These are phyloP conservation scores for Plasmodium inui DNA, from an alignment of 169 alveolate genomes.

Conservation along the genomic window DNA sequence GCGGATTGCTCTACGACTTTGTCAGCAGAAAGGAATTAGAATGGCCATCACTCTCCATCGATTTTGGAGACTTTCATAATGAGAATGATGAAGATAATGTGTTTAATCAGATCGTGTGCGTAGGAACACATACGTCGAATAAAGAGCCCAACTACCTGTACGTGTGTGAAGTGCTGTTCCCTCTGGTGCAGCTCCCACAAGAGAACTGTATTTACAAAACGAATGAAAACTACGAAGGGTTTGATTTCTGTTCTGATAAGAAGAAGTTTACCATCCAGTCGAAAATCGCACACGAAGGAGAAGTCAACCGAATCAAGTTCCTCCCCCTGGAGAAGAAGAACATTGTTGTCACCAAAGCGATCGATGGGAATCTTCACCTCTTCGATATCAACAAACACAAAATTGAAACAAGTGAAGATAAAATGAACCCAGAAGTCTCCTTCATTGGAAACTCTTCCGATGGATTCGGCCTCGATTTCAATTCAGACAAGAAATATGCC, in stretches of 20 bases:
- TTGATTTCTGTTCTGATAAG: conserved; percentile 42
- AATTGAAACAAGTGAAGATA: conserved; percentile 48
- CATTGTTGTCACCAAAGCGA: conserved; percentile 45
- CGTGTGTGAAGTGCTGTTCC: conserved; percentile 60
- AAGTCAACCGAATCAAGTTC: conserved; percentile 53
- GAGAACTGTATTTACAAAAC: conserved; percentile 44
- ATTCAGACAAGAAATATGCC: not conserved
- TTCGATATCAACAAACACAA: conserved; percentile 60
- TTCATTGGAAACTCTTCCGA: conserved; percentile 39
- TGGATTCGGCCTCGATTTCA: conserved; percentile 56
- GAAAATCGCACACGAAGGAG: conserved; percentile 53
- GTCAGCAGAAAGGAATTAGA: conserved; percentile 61
- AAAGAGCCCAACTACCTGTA: conserved; percentile 50
- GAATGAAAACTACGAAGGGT: conserved; percentile 57
- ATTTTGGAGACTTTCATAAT: conserved; percentile 38
- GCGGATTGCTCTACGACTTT: conserved; percentile 54
- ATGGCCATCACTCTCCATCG: conserved; percentile 62
- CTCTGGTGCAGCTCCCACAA: conserved; percentile 42
- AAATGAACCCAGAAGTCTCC: conserved; percentile 58
- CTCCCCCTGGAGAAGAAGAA: conserved; percentile 45
- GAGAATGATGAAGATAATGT: conserved; percentile 37
- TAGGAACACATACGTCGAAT: conserved; percentile 68
- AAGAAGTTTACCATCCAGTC: conserved; percentile 55
- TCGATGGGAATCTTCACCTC: conserved; percentile 44
- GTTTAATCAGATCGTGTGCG: conserved; percentile 57